Evolutionary conservation across 148 eudicot species (phyloP).

Genomic region (Camellia japonica): DNA sequence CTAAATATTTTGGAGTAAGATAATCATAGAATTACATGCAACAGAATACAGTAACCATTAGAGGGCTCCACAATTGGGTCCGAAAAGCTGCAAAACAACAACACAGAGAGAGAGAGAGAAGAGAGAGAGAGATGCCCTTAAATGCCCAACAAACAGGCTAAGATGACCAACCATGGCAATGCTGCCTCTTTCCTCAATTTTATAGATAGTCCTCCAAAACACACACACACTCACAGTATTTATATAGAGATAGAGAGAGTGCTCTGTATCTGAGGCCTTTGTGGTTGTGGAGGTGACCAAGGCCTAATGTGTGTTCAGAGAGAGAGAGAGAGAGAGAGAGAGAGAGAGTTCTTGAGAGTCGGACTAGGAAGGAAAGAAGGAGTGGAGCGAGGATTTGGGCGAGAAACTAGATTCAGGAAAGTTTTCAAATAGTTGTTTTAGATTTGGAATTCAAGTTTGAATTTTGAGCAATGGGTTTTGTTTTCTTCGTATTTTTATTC

Average conservation of each 20-base stretch:
- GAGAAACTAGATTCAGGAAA: constrained; percentile 16
- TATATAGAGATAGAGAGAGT: background rate
- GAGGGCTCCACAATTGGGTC: constrained; percentile 4
- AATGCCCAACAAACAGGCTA: constrained; percentile 2
- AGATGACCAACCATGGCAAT: constrained; percentile 4
- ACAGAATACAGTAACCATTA: background rate
- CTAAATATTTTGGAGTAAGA: no score
- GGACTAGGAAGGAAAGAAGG: constrained; percentile 27
- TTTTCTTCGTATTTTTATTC: background rate
- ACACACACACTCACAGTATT: no score
- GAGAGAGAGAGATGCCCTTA: background rate
- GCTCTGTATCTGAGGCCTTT: background rate
- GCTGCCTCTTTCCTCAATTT: constrained; percentile 12
- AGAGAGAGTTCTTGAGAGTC: constrained; percentile 31
- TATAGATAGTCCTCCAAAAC: background rate
- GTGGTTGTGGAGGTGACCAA: background rate
- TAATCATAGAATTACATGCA: no score
- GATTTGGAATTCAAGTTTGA: constrained; percentile 35
- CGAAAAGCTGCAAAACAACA: constrained; percentile 12
- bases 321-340: constrained; percentile 4
- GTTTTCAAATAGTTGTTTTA: constrained; percentile 22
- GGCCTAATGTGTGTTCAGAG: background rate
- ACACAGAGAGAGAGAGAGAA: no score
- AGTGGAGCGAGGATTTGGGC: constrained; percentile 42
- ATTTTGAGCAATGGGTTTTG: constrained; percentile 17